Evolutionary conservation across 148 eudicot genomes (phyloP), one percentile per base, ranked within the genome.

Genomic region (Rheum nobile): DNA sequence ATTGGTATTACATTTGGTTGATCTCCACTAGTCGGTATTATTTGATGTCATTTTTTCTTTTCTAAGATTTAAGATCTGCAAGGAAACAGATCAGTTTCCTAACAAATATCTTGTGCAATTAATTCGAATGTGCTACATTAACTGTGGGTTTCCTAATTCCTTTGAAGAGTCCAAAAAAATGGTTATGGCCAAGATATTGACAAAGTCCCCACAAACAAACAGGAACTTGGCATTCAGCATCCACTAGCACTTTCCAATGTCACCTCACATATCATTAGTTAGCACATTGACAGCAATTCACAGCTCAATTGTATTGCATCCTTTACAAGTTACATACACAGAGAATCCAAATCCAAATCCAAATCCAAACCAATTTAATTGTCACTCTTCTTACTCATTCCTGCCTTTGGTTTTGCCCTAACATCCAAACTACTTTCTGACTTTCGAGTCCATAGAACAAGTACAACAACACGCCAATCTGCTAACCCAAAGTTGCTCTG

Each of bases 131-230:
- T 31, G 68, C n/a, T 29, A 29, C 35, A 61, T 61, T 31, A 61
- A 61, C n/a, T 17, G 17, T 65, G 70, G 70, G 70, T 16, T 65
- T 65, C 41, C 70, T 65, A 65, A 7, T 65, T 34, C 13, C 70
- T 65, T n/a, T 17, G 39, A 65, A 65, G 22, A 17, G n/a, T 65
- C 70, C 70, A 65, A 65, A 32, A 59, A 65, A 65, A 32, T 65
- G 70, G 70, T 34, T 65, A 34, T 31, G 70, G 38, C 39, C 41
- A 65, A 14, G 39, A 65, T 65, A 34, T 4, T 12, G 67, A 26
- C 67, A 57, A 28, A 65, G 41, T 57, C 39, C 41, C 70, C 70
- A 32, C 70, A 16, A 32, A 26, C 34, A 57, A 24, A 57, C 65
- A 26, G 13, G 65, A 24, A 24, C 14, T 57, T 57, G 65, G n/a